Percentiles rank a stretch among this genome's conserved stretches.
These are phyloP conservation scores for Orbilia quercus DNA, from an alignment of 2,329 filamentous ascomycete species.

Conservation along the genomic window DNA sequence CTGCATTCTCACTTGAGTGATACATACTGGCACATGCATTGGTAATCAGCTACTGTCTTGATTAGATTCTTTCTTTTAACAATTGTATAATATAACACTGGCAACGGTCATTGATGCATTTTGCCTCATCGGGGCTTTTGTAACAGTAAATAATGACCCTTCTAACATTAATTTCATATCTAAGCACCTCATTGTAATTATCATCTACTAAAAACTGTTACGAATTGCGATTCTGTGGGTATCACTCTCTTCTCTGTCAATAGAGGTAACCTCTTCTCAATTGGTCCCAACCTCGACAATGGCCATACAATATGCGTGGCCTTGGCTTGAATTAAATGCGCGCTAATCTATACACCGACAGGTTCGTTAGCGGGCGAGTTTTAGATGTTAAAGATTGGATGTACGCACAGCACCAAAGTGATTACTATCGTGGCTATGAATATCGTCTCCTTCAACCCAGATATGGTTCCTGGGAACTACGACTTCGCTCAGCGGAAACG, in stretches of 20 bases:
- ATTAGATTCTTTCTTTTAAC: slow-evolving; percentile 7
- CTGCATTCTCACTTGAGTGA: slow-evolving; percentile 19
- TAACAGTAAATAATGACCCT: too few species aligned
- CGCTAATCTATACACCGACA: slow-evolving; percentile 64
- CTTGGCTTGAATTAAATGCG: slow-evolving; percentile 75
- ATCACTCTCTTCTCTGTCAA: slow-evolving; percentile 34
- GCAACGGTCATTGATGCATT: neutral
- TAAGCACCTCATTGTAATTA: neutral
- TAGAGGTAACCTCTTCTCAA: slow-evolving; percentile 62
- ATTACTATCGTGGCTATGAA: slow-evolving; percentile 80
- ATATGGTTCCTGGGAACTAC: slow-evolving; percentile 84
- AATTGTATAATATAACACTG: slow-evolving; percentile 13
- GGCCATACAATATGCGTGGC: slow-evolving; percentile 80
- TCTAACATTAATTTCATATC: neutral
- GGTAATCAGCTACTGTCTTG: slow-evolving; percentile 6
- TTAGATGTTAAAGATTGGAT: neutral
- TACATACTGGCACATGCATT: neutral
- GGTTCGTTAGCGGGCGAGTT: slow-evolving; percentile 65
- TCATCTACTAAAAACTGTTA: slow-evolving; percentile 18
- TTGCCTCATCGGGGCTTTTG: too few species aligned
- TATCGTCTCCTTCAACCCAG: slow-evolving; percentile 93
- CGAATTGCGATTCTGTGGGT: slow-evolving; percentile 12
- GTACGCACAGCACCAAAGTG: slow-evolving; percentile 78
- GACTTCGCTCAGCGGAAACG: slow-evolving; percentile 66
- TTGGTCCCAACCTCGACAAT: slow-evolving; percentile 69